Base-by-base conservation (phyloP, 495 filamentous ascomycete species). In the Hypomontagnella submonticulosa region DNA sequence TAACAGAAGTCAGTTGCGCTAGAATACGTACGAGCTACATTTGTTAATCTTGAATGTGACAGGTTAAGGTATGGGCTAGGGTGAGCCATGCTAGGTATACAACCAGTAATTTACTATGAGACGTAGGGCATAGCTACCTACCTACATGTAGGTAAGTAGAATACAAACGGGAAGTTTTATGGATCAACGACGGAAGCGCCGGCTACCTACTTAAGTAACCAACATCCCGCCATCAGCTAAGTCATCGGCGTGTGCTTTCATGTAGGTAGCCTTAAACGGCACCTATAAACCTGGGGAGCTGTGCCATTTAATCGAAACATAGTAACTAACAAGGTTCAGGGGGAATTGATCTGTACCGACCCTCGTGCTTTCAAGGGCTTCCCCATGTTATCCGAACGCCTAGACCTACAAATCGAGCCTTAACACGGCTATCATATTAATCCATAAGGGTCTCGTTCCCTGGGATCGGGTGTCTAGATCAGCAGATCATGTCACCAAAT, bases 401-500 rank as follows among this genome's bases (percentile, higher is more conserved):
- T 64, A 69, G 60, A 60, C 56, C 56, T 19, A 6, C 36, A 43
- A 60, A 51, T 18, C 27, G 38, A 52, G 38, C 23, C 33, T 63
- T 50, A 51, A 44, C 20, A 58, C 16, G 59, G 44, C 48, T 48
- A 20, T 54, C 48, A 43, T 30, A 49, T 56, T 60, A 53, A 30
- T 60, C 49, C 37, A 46, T 52, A 32, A 34, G 54, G 38, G 43
- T 56, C 65, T 60, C 41, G 59, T 60, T 48, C 65, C 55, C 13
- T 56, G 36, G 30, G 27, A 44, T 63, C 54, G 59, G 30, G 43
- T 61, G 66, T 57, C 66, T 57, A 64, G 66, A 64, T 66, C 63
- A 41, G 60, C 66, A 61, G 66, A 69, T 64, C 58, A 36, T 48
- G 48, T 62, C 42, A 58, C 65, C 54, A 16, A 36, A 41, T 55